These are phyloP conservation scores for Anthracocystis panici-leucophaei DNA, from an alignment of 1,284 basidiomycete species.

Conservation along the genomic window DNA sequence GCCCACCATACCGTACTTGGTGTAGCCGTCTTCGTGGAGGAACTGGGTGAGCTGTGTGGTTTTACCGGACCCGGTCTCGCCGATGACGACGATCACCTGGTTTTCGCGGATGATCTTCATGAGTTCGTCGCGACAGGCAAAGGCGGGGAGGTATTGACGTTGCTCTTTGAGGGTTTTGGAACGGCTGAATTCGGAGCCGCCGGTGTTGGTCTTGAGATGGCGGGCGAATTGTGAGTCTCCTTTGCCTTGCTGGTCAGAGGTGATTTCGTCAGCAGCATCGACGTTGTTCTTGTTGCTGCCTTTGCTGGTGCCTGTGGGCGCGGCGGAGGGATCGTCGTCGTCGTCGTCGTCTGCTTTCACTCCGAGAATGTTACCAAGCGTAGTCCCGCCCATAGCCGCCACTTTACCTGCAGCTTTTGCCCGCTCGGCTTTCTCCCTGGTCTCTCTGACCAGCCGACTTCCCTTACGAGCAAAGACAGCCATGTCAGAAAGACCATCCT, in stretches of 20 bases:
- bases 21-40: constrained; percentile 95
- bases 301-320: background rate
- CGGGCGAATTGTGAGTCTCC: constrained; percentile 95
- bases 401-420: constrained; percentile 83
- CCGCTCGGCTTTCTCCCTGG: constrained; percentile 93
- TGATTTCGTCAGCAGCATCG: background rate
- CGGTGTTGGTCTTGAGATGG: constrained; percentile 78
- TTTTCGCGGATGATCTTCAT: constrained; percentile 92
- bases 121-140: constrained; percentile 94
- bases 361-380: constrained; percentile 95
- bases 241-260: constrained; percentile 79
- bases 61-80: constrained; percentile 95
- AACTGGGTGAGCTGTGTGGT: constrained; percentile 93
- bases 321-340: constrained; percentile 25
- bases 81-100: constrained; percentile 91
- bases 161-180: constrained; percentile 91
- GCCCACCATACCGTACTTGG: constrained; percentile 85
- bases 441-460: constrained; percentile 90
- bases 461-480: constrained; percentile 96
- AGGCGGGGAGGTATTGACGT: constrained; percentile 95
- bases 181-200: constrained; percentile 85
- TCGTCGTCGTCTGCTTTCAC: constrained; percentile 88
- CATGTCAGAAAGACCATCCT: constrained; percentile 92
- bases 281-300: background rate
- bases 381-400: constrained; percentile 89